Evolutionary conservation across 306 rosid species (phyloP).

Genomic region (Luffa acutangula): DNA sequence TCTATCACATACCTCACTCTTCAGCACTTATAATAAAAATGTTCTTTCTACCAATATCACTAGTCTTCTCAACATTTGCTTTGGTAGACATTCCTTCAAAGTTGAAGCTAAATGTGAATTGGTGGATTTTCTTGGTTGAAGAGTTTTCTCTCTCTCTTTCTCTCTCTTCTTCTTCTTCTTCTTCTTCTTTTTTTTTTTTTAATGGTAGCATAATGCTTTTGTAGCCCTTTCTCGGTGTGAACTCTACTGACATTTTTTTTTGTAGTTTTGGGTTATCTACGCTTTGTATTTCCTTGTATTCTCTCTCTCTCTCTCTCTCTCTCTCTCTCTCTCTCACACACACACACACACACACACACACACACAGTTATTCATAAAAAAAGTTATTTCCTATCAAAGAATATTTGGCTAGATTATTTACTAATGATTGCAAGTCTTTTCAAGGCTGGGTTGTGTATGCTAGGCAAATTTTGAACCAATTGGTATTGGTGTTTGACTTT

Average conservation of each 20-base stretch:
- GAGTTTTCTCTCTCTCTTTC: too few relatives aligned
- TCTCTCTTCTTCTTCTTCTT: neutral
- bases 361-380: too few relatives aligned
- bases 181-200: neutral
- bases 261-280: neutral
- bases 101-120: neutral
- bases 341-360: too few relatives aligned
- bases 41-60: neutral
- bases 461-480: neutral
- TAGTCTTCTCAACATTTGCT: neutral
- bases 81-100: neutral
- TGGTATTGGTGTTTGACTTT: neutral
- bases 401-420: neutral
- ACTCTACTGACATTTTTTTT: neutral
- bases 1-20: neutral
- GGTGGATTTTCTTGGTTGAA: too few relatives aligned
- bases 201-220: neutral
- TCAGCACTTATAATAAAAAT: neutral
- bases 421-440: neutral
- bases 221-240: neutral
- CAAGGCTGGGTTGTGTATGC: neutral
- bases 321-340: too few relatives aligned
- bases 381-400: neutral
- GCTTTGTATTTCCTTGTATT: too few relatives aligned
- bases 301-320: too few relatives aligned